Conservation (phyloP, 2,329 filamentous ascomycete species). For the Cladobotryum protrusum region DNA sequence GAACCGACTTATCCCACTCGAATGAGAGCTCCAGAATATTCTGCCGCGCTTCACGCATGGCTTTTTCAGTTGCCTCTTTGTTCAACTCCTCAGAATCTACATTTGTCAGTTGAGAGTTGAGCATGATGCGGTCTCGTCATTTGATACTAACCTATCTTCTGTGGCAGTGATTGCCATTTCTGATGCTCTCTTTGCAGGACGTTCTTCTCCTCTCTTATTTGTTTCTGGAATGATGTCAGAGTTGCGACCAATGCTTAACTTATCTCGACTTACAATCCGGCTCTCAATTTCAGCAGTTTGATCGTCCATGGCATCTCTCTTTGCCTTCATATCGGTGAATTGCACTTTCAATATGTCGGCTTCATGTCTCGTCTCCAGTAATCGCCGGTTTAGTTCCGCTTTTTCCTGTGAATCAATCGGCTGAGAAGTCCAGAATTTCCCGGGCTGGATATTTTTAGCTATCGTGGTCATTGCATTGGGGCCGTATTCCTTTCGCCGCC, state of each 20-base stretch:
- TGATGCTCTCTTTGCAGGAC: constrained; percentile 60
- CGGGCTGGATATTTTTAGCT: constrained; percentile 53
- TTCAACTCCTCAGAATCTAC: constrained; percentile 31
- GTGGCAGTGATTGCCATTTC: constrained; percentile 60
- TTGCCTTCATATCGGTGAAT: constrained; percentile 29
- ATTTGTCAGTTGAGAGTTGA: constrained; percentile 14
- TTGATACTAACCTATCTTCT: constrained; percentile 57
- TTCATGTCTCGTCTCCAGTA: constrained; percentile 38
- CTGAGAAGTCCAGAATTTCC: constrained; percentile 69
- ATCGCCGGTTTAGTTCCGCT: constrained; percentile 49
- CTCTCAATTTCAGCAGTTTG: constrained; percentile 36
- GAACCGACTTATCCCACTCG: constrained; percentile 47
- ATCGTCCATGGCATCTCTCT: constrained; percentile 36
- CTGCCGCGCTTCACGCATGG: constrained; percentile 27
- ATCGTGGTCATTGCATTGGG: constrained; percentile 63
- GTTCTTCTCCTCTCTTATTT: constrained; percentile 56
- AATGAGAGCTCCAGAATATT: constrained; percentile 44
- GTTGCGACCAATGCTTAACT: background rate
- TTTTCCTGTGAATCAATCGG: constrained; percentile 65
- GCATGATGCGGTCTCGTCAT: background rate
- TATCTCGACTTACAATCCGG: constrained; percentile 27
- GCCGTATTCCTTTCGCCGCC: constrained; percentile 74
- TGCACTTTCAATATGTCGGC: constrained; percentile 28
- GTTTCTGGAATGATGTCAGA: constrained; percentile 32
- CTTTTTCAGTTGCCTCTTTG: constrained; percentile 25